These are phyloP conservation scores for Alternaria sp. DNA, from an alignment of 2,329 filamentous ascomycete species.

Conservation along the genomic window DNA sequence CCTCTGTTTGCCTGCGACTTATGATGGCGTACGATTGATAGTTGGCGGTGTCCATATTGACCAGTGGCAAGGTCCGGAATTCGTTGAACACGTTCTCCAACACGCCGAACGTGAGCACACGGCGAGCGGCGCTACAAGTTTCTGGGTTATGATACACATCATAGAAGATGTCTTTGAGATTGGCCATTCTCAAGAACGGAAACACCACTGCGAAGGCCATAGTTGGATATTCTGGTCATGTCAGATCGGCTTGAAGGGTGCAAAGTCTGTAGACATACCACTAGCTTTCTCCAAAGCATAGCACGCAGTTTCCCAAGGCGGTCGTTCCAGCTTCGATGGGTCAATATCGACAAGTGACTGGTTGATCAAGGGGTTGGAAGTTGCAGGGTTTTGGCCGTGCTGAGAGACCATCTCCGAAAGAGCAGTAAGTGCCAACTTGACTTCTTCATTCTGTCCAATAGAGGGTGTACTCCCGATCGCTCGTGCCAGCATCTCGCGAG, in stretches of 20 bases:
- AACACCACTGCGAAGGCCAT: conserved; percentile 42
- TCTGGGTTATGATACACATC: conserved; percentile 32
- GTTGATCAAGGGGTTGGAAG: conserved; percentile 30
- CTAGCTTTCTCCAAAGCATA: conserved; percentile 33
- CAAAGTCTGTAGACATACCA: conserved; percentile 27
- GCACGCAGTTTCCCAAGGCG: conserved; percentile 38
- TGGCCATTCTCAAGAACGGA: conserved; percentile 38
- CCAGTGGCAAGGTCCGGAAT: conserved; percentile 26
- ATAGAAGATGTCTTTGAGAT: conserved; percentile 31
- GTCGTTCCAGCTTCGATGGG: conserved; percentile 35
- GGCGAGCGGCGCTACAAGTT: conserved; percentile 26
- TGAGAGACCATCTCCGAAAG: conserved; percentile 42
- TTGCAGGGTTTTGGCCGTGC: conserved; percentile 25
- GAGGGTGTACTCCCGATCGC: conserved; percentile 45
- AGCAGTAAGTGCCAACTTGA: conserved; percentile 41
- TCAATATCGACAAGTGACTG: conserved; percentile 32
- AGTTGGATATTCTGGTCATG: conserved; percentile 32
- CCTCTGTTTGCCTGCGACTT: conserved; percentile 54
- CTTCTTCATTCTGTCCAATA: conserved; percentile 42
- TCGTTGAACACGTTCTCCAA: conserved; percentile 39
- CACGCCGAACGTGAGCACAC: conserved; percentile 39
- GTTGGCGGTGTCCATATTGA: conserved; percentile 15
- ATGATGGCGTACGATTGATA: conserved; percentile 14
- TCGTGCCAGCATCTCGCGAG: conserved; percentile 52
- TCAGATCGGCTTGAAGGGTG: conserved; percentile 1